Evolutionary conservation across 2,329 filamentous ascomycete species (phyloP), one percentile per base, ranked within the genome.

Genomic region (Talaromyces atroroseus): DNA sequence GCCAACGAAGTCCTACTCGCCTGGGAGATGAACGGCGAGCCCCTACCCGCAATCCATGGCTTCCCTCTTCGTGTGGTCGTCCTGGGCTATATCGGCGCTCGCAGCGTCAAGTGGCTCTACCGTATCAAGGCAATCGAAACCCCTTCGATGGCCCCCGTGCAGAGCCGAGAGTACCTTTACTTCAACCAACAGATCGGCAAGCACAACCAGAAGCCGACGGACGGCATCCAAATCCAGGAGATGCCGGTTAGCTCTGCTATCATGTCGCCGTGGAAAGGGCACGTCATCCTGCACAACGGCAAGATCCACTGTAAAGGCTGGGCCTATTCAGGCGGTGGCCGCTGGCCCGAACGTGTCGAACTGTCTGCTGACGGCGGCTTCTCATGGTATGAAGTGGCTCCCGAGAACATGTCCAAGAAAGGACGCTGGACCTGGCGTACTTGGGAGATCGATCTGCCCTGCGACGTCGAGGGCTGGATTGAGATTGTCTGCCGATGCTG

Each of bases 21-120:
- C 0, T 89, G 84, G 84, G 82, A 87, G 63, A 89, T 89, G 86
- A 89, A 89, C 60, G 85, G 81, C 5, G 74, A 86, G 59, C 76
- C 77, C 0, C 73, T 89, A 0, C 86, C 85, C 0, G 77, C 75
- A 11, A 87, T 88, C 58, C 86, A 89, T 58, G 86, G 86, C 0
- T 84, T 76, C 23, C 86, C 86, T 0, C 71, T 89, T 0, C 78
- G 86, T 5, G 75, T 79, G 0, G 77, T 88, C 0, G 84, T 87
- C 0, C 76, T 85, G 61, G 84, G 84, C 0, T 87, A 87, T 61
- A 87, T 88, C 57, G 86, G 85, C 0, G 86, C 85, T 0, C 69
- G 82, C n/a, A 82, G 78, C 58, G 78, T 81, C 57, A 86, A 86
- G 65, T 85, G 83, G 83, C 73, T 86, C 0, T 83, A 83, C 53